Evolutionary conservation across 352 stramenopile species (phyloP).

Genomic region (Phytopythium montanum): DNA sequence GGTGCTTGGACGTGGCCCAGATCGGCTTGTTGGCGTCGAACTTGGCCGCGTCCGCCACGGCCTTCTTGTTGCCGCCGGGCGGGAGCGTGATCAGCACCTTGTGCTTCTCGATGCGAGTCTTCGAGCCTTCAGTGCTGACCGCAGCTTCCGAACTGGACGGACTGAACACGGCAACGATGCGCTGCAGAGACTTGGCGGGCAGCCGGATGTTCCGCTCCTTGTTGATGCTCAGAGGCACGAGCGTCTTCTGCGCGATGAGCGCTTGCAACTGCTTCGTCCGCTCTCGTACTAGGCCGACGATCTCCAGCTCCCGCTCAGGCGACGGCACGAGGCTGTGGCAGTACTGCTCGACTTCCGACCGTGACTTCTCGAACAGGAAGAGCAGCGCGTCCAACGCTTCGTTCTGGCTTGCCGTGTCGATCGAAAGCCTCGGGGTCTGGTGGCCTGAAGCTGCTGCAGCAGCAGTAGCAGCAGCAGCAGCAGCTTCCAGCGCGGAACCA

Average conservation of each 20-base stretch:
- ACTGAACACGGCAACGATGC: conserved; percentile 77
- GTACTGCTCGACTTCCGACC: conserved; percentile 66
- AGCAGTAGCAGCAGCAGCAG: too few relatives aligned
- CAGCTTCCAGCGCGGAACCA: background rate
- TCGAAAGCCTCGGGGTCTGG: background rate
- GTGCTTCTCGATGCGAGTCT: conserved; percentile 80
- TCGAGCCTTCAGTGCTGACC: conserved; percentile 37
- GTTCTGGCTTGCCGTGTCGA: conserved; percentile 9
- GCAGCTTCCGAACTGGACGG: conserved; percentile 36
- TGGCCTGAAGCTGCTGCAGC: background rate
- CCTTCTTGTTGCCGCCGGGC: conserved; percentile 82
- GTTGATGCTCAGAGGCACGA: conserved; percentile 52
- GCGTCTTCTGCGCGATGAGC: conserved; percentile 64
- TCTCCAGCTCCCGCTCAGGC: conserved; percentile 75
- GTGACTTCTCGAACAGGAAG: conserved; percentile 63
- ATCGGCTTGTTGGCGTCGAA: conserved; percentile 55
- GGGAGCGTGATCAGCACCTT: conserved; percentile 87
- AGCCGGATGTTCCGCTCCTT: conserved; percentile 82
- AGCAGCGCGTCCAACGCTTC: conserved; percentile 60
- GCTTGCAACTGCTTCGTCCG: conserved; percentile 61
- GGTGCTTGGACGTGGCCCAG: conserved; percentile 74
- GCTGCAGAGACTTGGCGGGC: conserved; percentile 69
- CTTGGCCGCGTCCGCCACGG: conserved; percentile 47
- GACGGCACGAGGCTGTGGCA: conserved; percentile 56
- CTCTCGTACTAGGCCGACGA: conserved; percentile 76